Conservation (phyloP, 2,329 filamentous ascomycete species). For the Exophiala sp. region DNA sequence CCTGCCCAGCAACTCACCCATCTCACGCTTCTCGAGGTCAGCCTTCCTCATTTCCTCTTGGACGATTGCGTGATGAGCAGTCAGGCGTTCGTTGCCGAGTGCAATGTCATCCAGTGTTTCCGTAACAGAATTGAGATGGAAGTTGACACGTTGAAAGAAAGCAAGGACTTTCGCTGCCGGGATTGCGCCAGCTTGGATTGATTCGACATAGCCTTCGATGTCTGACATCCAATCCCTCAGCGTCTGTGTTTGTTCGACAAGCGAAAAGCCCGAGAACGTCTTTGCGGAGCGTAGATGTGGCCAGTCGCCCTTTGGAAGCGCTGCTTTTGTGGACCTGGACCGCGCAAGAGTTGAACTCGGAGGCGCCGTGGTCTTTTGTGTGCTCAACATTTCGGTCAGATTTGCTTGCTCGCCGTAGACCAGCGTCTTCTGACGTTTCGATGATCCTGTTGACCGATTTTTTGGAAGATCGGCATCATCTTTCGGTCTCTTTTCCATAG, state of each 20-base stretch:
- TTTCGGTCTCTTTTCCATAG: background rate
- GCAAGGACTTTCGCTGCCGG: background rate
- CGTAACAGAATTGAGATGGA: background rate
- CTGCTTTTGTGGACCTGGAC: no score
- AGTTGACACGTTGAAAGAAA: background rate
- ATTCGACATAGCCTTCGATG: background rate
- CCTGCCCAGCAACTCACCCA: background rate
- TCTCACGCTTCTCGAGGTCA: background rate
- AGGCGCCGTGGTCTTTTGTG: no score
- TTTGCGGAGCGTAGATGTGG: background rate
- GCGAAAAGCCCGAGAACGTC: background rate
- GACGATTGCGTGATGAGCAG: background rate
- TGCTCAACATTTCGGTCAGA: no score
- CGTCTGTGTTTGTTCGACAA: background rate
- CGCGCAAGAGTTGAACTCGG: no score
- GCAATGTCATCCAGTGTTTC: background rate
- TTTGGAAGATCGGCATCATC: background rate
- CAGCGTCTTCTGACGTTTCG: slow-evolving; percentile 1
- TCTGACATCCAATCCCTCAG: slow-evolving; percentile 2
- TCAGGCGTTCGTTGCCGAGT: background rate
- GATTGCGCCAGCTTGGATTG: slow-evolving; percentile 1
- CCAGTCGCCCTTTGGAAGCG: background rate
- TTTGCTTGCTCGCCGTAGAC: no score
- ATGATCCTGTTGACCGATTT: background rate
- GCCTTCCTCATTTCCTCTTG: background rate